phyloP scores from a whole-genome alignment of 805 yeast species.

The Isabelozyma rhagii region DNA sequence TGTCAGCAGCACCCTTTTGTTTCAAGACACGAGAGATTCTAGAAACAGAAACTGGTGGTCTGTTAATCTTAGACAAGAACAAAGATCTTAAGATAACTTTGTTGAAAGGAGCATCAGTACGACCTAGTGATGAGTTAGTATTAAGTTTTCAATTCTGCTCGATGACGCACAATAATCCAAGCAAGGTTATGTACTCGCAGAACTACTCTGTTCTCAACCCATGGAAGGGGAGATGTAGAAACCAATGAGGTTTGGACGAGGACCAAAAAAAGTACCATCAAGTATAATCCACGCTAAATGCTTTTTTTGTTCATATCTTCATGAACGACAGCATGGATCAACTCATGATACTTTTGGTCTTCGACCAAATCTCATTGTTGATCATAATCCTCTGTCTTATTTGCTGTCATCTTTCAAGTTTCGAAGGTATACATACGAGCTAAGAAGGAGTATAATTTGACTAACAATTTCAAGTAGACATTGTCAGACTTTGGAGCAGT shows the following conservation, averaged over 20 bases:
- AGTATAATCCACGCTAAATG: neutral
- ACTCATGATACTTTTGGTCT: neutral
- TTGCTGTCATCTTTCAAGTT: neutral
- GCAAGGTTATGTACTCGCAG: slow-evolving; percentile 34
- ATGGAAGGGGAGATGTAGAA: neutral
- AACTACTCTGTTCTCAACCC: slow-evolving; percentile 8
- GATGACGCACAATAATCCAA: slow-evolving; percentile 31
- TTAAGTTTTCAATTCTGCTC: slow-evolving; percentile 38
- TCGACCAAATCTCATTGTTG: neutral
- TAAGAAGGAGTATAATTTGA: slow-evolving; percentile 97
- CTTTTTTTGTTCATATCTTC: slow-evolving; percentile 8
- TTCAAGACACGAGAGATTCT: slow-evolving; percentile 81
- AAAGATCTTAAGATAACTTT: slow-evolving; percentile 90
- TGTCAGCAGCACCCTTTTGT: slow-evolving; percentile 80
- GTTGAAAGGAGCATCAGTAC: slow-evolving; percentile 99
- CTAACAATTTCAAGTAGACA: slow-evolving; percentile 97
- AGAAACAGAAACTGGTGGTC: slow-evolving; percentile 98
- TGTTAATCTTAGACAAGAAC: slow-evolving; percentile 97
- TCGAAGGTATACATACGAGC: slow-evolving; percentile 80
- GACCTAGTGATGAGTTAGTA: slow-evolving; percentile 60
- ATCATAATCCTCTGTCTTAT: neutral
- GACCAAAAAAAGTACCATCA: neutral
- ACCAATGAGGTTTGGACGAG: neutral
- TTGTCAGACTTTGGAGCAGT: slow-evolving; percentile 99
- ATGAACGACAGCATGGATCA: slow-evolving; percentile 4